Percentiles rank a stretch among this genome's conserved stretches.
These are phyloP conservation scores for Nakaseomyces bracarensis DNA, from an alignment of 1,139 yeast genomes.

Conservation along the genomic window DNA sequence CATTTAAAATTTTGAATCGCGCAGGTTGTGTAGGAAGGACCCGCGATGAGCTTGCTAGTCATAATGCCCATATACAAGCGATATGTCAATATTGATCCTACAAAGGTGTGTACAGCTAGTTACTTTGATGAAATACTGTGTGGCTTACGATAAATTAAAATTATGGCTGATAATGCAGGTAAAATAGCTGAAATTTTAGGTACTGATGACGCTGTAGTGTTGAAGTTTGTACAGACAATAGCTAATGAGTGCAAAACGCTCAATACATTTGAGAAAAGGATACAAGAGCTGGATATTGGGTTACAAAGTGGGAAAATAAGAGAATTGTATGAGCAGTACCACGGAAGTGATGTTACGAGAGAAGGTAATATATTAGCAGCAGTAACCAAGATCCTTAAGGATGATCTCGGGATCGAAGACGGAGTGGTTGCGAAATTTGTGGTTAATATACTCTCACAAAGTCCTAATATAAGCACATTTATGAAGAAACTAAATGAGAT, in stretches of 20 bases:
- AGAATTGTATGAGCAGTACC: conserved; percentile 1
- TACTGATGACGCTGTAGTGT: conserved; percentile 21
- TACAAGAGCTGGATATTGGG: conserved; percentile 17
- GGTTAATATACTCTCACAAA: conserved; percentile 39
- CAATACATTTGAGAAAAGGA: conserved; percentile 13
- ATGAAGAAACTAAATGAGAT: conserved; percentile 40
- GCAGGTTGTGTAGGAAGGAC: too few relatives aligned
- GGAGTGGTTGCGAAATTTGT: conserved; percentile 52
- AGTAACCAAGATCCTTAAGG: conserved; percentile 2
- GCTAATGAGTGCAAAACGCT: conserved; percentile 11
- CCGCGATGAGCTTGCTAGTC: too few relatives aligned
- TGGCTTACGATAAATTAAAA: background rate
- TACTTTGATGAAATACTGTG: too few relatives aligned
- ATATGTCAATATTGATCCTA: too few relatives aligned
- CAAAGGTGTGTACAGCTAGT: too few relatives aligned
- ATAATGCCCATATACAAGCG: too few relatives aligned
- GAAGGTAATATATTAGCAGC: conserved; percentile 15
- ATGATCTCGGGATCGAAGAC: conserved; percentile 34
- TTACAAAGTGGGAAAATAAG: conserved; percentile 10
- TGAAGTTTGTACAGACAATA: conserved; percentile 23
- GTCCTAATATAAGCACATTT: conserved; percentile 36
- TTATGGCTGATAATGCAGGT: conserved; percentile 12
- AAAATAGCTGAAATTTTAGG: conserved; percentile 17
- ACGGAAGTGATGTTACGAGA: background rate
- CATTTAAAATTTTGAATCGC: too few relatives aligned